Evolutionary conservation across 2,329 filamentous ascomycete genomes (phyloP), one percentile per base, ranked within the genome.

Genomic region (Ophiostoma populinum): DNA sequence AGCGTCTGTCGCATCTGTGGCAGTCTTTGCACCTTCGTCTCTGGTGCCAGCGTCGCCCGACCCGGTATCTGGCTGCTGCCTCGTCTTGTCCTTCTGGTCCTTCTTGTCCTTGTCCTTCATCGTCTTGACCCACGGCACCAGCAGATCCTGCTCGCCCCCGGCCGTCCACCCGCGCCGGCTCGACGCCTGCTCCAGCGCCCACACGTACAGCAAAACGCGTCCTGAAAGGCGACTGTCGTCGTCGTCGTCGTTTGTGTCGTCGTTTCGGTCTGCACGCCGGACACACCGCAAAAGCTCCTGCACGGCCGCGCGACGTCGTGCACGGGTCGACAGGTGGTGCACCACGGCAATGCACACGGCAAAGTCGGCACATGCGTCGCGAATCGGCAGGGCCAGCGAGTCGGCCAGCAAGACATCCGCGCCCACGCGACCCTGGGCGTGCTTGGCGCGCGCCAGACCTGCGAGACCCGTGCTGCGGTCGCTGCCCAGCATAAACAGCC

Each of bases 341-440:
- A 95, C 64, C 9, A 95, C 90, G 32, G 90, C 90, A 48, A 98
- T 86, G 48, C 79, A 90, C 45, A 95, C 90, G 38, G 73, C 85
- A 53, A 95, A 95, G 55, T 95, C 87, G 51, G 48, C 61, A 42
- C 44, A 52, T 40, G 46, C 47, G 7, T 46, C 39, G 27, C 71
- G 79, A 53, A 93, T 87, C 4, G 90, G 90, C 15, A 94, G 66
- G n/a, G 65, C 64, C 7, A 95, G 65, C 33, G 75, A 78, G 53
- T 95, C 87, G 24, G 86, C 86, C 26, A 93, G 74, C 21, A 83
- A 54, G 13, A 77, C 71, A 41, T 77, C 68, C 46, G 80, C 76
- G 16, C 36, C 31, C 43, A 34, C 50, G 42, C 24, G 54, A 51
- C 37, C 22, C 10, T 18, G 36, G 9, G 37, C 41, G 21, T 40